phyloP scores from a whole-genome alignment of 2,329 filamentous ascomycete genomes.

The Metarhizium anisopliae region DNA sequence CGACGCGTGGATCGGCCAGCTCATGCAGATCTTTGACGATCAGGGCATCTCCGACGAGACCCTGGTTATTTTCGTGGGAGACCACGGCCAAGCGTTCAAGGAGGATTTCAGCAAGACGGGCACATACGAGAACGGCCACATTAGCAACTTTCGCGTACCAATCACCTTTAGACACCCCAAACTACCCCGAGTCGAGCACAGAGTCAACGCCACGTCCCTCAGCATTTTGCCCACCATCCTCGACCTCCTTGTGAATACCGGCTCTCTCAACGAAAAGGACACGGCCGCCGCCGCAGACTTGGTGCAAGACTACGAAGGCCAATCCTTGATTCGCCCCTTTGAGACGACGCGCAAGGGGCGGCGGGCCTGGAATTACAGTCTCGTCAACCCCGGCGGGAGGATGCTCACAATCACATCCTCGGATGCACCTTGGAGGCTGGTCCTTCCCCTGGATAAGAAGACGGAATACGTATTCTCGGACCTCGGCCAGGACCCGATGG shows the following conservation, averaged over 20 bases:
- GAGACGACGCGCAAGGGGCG: slow-evolving; percentile 10
- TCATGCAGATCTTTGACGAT: slow-evolving; percentile 22
- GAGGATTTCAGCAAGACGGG: slow-evolving; percentile 20
- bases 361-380: slow-evolving; percentile 22
- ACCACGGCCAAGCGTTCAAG: slow-evolving; percentile 25
- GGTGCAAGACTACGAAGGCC: slow-evolving; percentile 24
- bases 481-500: slow-evolving; percentile 17
- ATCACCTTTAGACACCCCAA: slow-evolving; percentile 23
- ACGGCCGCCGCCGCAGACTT: slow-evolving; percentile 18
- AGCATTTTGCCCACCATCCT: slow-evolving; percentile 26
- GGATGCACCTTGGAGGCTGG: slow-evolving; percentile 17
- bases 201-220: slow-evolving; percentile 21
- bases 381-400: slow-evolving; percentile 21
- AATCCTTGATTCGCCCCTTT: slow-evolving; percentile 23
- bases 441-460: slow-evolving; percentile 19
- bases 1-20: slow-evolving; percentile 21
- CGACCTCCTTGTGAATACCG: slow-evolving; percentile 23
- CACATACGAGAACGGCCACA: slow-evolving; percentile 22
- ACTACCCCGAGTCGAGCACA: slow-evolving; percentile 17
- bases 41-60: slow-evolving; percentile 24
- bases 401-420: slow-evolving; percentile 18
- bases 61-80: slow-evolving; percentile 23
- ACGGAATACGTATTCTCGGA: slow-evolving; percentile 21
- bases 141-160: slow-evolving; percentile 24
- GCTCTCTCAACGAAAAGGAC: slow-evolving; percentile 20